These are phyloP conservation scores for Dothideomycetes sp. DNA, from an alignment of 2,329 filamentous ascomycete genomes.

Conservation along the genomic window DNA sequence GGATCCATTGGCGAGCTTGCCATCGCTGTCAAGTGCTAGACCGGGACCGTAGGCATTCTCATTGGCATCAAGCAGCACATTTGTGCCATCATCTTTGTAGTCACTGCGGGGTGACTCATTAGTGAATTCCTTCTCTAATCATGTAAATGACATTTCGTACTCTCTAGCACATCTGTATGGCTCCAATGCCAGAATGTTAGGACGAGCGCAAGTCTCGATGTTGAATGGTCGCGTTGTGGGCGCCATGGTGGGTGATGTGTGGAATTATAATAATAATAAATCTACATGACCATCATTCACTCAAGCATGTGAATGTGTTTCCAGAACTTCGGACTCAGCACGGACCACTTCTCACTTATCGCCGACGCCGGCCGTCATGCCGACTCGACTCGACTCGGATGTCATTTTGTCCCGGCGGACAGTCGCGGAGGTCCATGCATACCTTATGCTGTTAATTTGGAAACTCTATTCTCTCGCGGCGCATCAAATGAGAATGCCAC, in stretches of 20 bases:
- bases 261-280: too few species aligned
- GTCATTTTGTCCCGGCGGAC: too few species aligned
- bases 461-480: too few species aligned
- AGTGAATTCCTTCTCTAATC: not conserved
- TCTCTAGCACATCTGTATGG: conserved; percentile 45
- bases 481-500: too few species aligned
- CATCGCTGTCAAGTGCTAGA: conserved; percentile 41
- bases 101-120: conserved; percentile 39
- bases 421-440: too few species aligned
- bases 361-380: too few species aligned
- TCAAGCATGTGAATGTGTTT: too few species aligned
- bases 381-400: too few species aligned
- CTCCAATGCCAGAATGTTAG: conserved; percentile 42
- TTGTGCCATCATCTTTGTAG: conserved; percentile 97
- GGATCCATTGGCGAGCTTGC: conserved; percentile 34
- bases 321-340: not conserved
- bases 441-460: too few species aligned
- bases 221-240: conserved; percentile 27
- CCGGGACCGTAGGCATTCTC: conserved; percentile 93
- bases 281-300: too few species aligned
- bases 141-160: conserved; percentile 23
- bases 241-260: conserved; percentile 3
- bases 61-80: conserved; percentile 93
- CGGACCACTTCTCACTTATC: too few species aligned
- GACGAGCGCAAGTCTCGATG: conserved; percentile 38